Conservation (phyloP, 1,139 yeast species). For the Saccharomyces hybrid region DNA sequence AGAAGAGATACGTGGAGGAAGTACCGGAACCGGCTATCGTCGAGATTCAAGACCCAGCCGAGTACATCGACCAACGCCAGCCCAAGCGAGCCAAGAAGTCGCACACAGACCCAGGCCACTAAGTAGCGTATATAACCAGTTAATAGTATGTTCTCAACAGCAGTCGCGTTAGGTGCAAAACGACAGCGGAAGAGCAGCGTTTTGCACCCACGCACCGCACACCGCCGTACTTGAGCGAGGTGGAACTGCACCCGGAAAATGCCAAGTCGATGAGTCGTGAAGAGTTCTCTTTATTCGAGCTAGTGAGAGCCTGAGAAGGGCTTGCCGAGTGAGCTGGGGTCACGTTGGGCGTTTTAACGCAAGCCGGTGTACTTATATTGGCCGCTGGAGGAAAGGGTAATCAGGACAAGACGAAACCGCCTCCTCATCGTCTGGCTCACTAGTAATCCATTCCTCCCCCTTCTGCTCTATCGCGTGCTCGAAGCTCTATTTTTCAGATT, state of each 20-base stretch:
- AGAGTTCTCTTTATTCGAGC: background rate
- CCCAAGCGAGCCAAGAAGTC: background rate
- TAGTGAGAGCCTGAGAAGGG: background rate
- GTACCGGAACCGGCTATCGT: background rate
- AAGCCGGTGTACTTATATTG: background rate
- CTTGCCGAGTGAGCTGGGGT: background rate
- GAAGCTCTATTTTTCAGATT: background rate
- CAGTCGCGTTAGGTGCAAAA: background rate
- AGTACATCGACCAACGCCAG: background rate
- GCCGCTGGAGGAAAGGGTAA: background rate
- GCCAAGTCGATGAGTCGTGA: constrained; percentile 4
- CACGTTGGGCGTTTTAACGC: background rate
- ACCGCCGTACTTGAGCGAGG: constrained; percentile 1
- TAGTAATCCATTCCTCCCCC: background rate
- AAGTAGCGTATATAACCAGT: background rate
- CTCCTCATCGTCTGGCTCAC: background rate
- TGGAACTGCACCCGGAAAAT: constrained; percentile 15
- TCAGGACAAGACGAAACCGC: background rate
- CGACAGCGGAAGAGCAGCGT: background rate
- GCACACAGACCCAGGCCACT: background rate
- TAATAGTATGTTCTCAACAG: background rate
- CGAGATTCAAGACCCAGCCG: background rate
- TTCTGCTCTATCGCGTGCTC: background rate
- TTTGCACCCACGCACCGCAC: background rate
- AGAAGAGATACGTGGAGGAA: background rate